phyloP scores from a whole-genome alignment of 2,329 filamentous ascomycete species.

The Exophiala alcalophila region DNA sequence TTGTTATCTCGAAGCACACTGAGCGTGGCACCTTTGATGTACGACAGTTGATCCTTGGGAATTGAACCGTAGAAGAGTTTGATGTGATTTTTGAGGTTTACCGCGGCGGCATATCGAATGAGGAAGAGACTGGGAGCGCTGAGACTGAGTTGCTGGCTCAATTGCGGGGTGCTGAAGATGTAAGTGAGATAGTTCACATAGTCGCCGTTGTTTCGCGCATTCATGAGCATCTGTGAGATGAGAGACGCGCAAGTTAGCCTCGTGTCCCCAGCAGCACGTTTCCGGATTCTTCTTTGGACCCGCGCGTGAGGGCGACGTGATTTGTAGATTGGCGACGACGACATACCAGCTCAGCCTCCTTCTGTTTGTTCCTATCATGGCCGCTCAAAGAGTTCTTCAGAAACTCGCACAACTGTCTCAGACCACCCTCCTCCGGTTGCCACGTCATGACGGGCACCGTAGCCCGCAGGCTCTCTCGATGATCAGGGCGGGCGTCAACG shows the following conservation, averaged over 20 bases:
- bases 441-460: slow-evolving; percentile 67
- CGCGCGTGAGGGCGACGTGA: slow-evolving; percentile 1
- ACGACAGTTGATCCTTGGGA: slow-evolving; percentile 66
- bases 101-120: slow-evolving; percentile 80
- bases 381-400: slow-evolving; percentile 89
- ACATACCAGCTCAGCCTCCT: slow-evolving; percentile 83
- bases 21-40: slow-evolving; percentile 77
- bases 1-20: slow-evolving; percentile 77
- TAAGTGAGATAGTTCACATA: slow-evolving; percentile 97
- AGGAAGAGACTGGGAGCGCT: slow-evolving; percentile 64
- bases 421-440: slow-evolving; percentile 83
- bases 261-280: neutral
- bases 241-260: slow-evolving; percentile 2
- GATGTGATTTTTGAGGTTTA: slow-evolving; percentile 96
- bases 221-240: slow-evolving; percentile 73
- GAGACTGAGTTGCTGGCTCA: slow-evolving; percentile 56
- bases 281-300: slow-evolving; percentile 7
- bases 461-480: slow-evolving; percentile 16
- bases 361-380: slow-evolving; percentile 74
- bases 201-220: slow-evolving; percentile 84
- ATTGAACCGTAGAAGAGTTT: slow-evolving; percentile 72
- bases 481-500: too few species aligned
- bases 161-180: slow-evolving; percentile 71
- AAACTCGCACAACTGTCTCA: slow-evolving; percentile 84
- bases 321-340: slow-evolving; percentile 10